Base-by-base conservation (phyloP, 2,329 filamentous ascomycete genomes). In the Cytospora piceicola region DNA sequence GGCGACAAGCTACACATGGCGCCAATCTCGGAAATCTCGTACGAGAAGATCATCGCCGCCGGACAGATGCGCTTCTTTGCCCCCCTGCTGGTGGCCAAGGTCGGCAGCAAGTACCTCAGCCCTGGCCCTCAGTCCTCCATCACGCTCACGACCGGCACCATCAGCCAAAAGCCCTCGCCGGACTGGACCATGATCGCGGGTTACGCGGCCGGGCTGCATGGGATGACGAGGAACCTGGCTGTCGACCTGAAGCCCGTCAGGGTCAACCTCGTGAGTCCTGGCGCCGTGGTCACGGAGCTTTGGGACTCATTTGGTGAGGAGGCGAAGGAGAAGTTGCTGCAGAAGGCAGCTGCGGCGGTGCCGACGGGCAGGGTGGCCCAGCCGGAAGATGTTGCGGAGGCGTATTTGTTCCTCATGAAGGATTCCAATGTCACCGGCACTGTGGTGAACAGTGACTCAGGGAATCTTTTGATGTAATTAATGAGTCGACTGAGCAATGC, bases 181-280 rank as follows among this genome's bases (percentile, higher is more conserved):
- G 4, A 82, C 27, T 88, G 83, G 83, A 75, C 77, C 4, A 75
- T 86, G 24, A 69, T 85, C 1, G 78, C 79, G 0, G 75, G 76
- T 2, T 83, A 81, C 61, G 81, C 80, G 0, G 80, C 83, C 0
- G 87, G 82, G 0, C 68, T 85, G 8, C 78, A 86, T 58, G 80
- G 82, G 3, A 79, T 90, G 72, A 78, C 80, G 2, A 78, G 84
- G 2, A 82, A 79, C 3, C 75, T 91, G 39, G 88, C 88, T 2
- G 71, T 90, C 36, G 88, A 91, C 70, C 71, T 92, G 63, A 82
- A 81, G 68, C 89, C 89, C 0, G 75, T 90, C 11, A 77, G 89
- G 2, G 87, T 90, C 30, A 91, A 91, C 72, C 72, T 83, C 0
- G 84, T 91, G 1, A 78, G 76, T 61, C 86, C 87, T 0, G 89